Conservation (phyloP, 2,329 filamentous ascomycete genomes). For the Cordyceps fumosorosea region DNA sequence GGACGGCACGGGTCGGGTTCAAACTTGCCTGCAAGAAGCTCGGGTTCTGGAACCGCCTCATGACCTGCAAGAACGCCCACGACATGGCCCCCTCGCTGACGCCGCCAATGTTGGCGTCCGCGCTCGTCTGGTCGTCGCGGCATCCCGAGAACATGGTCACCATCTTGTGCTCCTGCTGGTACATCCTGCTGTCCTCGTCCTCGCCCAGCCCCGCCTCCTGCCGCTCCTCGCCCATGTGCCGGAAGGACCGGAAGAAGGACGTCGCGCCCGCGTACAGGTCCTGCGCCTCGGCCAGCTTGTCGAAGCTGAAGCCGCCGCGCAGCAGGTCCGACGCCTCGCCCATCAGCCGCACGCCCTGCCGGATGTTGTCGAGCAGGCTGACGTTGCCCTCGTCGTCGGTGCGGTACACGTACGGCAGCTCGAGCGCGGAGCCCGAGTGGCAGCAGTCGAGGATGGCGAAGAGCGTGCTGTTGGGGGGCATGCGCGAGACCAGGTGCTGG, state of each 20-base stretch:
- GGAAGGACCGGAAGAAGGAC: slow-evolving; percentile 11
- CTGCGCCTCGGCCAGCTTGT: slow-evolving; percentile 12
- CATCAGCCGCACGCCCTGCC: slow-evolving; percentile 8
- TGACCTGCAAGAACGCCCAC: slow-evolving; percentile 11
- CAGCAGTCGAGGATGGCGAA: slow-evolving; percentile 50
- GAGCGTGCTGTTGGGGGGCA: slow-evolving; percentile 62
- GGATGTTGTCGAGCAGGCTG: slow-evolving; percentile 9
- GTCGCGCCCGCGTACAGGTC: slow-evolving; percentile 11
- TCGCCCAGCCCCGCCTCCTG: not conserved
- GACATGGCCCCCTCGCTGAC: slow-evolving; percentile 12
- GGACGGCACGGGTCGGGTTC: not conserved
- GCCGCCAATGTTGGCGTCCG: slow-evolving; percentile 8
- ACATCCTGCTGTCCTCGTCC: slow-evolving; percentile 5
- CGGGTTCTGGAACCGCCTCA: slow-evolving; percentile 4
- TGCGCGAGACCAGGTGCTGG: slow-evolving; percentile 54
- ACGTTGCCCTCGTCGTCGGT: slow-evolving; percentile 12
- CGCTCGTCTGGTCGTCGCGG: slow-evolving; percentile 72
- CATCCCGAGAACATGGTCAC: slow-evolving; percentile 90
- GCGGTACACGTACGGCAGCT: slow-evolving; percentile 49
- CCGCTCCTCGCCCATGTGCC: slow-evolving; percentile 12
- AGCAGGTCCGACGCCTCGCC: slow-evolving; percentile 9
- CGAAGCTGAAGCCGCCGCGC: slow-evolving; percentile 8
- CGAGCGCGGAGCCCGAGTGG: slow-evolving; percentile 51
- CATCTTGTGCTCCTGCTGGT: slow-evolving; percentile 12
- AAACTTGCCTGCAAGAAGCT: slow-evolving; percentile 4